phyloP scores from a whole-genome alignment of 768 basidiomycete species.

The Russula emetica region DNA sequence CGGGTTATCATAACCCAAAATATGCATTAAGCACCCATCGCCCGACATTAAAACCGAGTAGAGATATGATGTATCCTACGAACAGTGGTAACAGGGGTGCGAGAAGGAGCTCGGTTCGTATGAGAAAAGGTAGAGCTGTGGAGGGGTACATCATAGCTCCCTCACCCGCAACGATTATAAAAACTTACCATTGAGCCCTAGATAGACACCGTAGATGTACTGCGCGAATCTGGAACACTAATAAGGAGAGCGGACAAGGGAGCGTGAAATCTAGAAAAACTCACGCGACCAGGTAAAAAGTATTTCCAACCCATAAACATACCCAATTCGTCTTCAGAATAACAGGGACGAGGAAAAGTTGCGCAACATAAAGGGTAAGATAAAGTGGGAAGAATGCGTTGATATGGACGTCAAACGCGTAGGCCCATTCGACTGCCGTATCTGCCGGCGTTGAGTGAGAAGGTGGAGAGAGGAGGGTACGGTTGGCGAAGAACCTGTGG shows the following conservation, averaged over 20 bases:
- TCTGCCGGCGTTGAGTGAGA: conserved; percentile 69
- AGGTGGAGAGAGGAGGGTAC: conserved; percentile 62
- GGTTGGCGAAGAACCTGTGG: conserved; percentile 65
- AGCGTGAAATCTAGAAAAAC: conserved; percentile 30
- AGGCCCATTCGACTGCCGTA: conserved; percentile 82
- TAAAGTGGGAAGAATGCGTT: conserved; percentile 96
- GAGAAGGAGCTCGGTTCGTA: conserved; percentile 86
- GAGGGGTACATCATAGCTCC: conserved; percentile 18
- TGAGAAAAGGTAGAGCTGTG: conserved; percentile 87
- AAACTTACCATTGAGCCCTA: conserved; percentile 72
- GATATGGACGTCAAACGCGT: conserved; percentile 95
- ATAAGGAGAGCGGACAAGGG: background rate
- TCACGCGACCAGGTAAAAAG: conserved; percentile 82
- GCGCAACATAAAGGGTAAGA: conserved; percentile 83
- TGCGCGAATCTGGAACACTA: conserved; percentile 63
- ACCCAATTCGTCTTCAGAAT: conserved; percentile 86
- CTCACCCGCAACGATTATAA: conserved; percentile 7
- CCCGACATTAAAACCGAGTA: conserved; percentile 89
- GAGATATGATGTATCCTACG: conserved; percentile 75
- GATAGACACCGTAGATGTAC: conserved; percentile 88
- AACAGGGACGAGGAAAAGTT: conserved; percentile 81
- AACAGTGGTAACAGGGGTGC: conserved; percentile 86
- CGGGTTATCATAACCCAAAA: conserved; percentile 46
- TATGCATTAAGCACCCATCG: conserved; percentile 75
- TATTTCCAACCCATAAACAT: conserved; percentile 91